A percentile compares a stretch with the other conserved stretches of the same genome.
Conservation (phyloP, 2,329 filamentous ascomycete species). For the Boeremia exigua region DNA sequence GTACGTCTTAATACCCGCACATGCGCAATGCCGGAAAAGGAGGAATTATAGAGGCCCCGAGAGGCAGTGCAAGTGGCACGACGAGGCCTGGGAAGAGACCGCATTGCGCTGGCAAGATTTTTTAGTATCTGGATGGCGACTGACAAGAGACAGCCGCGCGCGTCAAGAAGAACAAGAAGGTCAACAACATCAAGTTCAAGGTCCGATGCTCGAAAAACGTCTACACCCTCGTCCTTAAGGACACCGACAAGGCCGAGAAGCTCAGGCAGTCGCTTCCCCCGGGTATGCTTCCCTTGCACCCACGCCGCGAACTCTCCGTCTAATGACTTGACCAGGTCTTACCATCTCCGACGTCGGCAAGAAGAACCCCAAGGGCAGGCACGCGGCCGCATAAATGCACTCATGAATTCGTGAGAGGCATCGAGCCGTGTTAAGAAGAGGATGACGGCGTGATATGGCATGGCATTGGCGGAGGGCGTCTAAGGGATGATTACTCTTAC, state of each 20-base stretch:
- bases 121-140: neutral
- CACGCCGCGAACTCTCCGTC: neutral
- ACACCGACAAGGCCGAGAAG: conserved; percentile 99
- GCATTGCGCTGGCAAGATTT: neutral
- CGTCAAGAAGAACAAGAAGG: conserved; percentile 87
- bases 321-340: conserved; percentile 53
- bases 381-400: conserved; percentile 37
- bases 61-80: neutral
- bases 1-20: conserved; percentile 66
- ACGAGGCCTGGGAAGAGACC: neutral
- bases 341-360: conserved; percentile 66
- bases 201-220: conserved; percentile 96
- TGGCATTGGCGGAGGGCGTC: conserved; percentile 40
- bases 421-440: conserved; percentile 8
- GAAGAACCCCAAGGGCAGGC: conserved; percentile 67
- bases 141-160: conserved; percentile 52
- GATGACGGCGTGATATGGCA: conserved; percentile 14
- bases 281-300: conserved; percentile 66
- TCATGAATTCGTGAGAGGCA: neutral
- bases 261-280: conserved; percentile 98
- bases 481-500: conserved; percentile 39
- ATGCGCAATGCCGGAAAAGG: neutral
- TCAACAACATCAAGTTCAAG: conserved; percentile 99
- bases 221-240: conserved; percentile 98
- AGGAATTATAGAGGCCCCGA: neutral